Base-by-base conservation (phyloP, 2,329 filamentous ascomycete genomes). In the Aspergillus sp. region DNA sequence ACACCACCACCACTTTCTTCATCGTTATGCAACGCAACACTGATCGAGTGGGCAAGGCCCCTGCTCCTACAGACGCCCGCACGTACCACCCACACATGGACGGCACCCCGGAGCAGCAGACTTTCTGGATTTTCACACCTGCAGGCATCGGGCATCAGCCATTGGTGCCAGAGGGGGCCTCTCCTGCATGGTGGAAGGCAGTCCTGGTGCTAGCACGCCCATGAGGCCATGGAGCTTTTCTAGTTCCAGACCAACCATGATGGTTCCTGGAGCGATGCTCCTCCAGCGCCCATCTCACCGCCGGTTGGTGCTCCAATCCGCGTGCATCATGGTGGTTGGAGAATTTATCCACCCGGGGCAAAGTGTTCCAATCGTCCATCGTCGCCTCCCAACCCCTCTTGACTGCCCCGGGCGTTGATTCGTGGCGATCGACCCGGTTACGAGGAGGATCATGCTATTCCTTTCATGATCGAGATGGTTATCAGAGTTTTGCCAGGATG, bases 151-250 rank as follows among this genome's bases (percentile, higher is more conserved):
- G 52, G 49, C 46, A 51, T 45, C 43, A 22, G 41, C 16, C 35
- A 54, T 54, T 49, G 52, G 44, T 42, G 52, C 35, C 40, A 45
- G 43, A 43, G 47, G 42, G 26, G 26, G n/a, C 20, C 22, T 42
- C 35, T 46, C 35, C 33, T 35, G 49, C 14, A 41, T 38, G 16
- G 16, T 13, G 40, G 40, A 19, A 7, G 11, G 40, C 16, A 22
- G 40, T 42, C 14, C 26, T 38, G 35, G 35, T 8, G 22, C 22
- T 7, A 22, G 22, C 5, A 22, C 22, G 26, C 10, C 26, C 26
- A 30, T 30, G 26, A 30, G 35, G 35, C 35, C 35, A 38, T 38
- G 35, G 35, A 38, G 35, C 35, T 38, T 38, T 38, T 3, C 13
- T 20, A 42, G 40, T 22, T 42, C 4, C 14, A 20, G 10, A 22